These are phyloP conservation scores for Achaetomium macrosporum DNA, from an alignment of 2,329 filamentous ascomycete genomes.

Conservation along the genomic window DNA sequence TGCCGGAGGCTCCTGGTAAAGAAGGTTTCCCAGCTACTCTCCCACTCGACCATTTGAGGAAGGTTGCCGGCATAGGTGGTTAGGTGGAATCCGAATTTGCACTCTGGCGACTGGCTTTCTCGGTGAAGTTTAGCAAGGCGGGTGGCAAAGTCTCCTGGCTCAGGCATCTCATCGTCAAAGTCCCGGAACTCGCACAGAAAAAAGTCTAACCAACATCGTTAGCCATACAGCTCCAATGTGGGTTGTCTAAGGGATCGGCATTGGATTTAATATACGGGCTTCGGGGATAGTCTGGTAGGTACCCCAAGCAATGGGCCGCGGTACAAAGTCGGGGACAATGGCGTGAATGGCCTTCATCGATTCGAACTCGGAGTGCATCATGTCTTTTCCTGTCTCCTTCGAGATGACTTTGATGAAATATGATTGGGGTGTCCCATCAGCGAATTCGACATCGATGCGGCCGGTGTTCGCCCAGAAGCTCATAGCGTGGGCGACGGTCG, in stretches of 20 bases:
- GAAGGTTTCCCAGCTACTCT: conserved; percentile 35
- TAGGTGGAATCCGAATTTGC: conserved; percentile 34
- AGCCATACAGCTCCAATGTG: no score
- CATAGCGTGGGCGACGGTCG: conserved; percentile 29
- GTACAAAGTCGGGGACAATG: conserved; percentile 30
- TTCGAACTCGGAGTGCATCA: conserved; percentile 35
- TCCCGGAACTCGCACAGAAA: conserved; percentile 33
- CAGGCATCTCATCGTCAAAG: conserved; percentile 26
- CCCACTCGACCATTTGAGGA: conserved; percentile 30
- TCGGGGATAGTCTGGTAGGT: conserved; percentile 25
- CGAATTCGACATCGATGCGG: conserved; percentile 28
- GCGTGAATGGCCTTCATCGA: conserved; percentile 34
- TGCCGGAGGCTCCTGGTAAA: conserved; percentile 30
- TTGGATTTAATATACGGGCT: no score
- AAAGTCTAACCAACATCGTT: no score
- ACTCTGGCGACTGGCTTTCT: conserved; percentile 29
- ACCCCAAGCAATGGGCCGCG: conserved; percentile 34
- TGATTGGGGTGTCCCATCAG: conserved; percentile 24
- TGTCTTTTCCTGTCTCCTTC: conserved; percentile 4
- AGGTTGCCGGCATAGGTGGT: conserved; percentile 31
- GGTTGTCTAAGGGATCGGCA: no score
- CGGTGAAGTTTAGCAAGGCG: conserved; percentile 29
- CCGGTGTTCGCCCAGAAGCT: conserved; percentile 34
- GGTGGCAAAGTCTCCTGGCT: conserved; percentile 22
- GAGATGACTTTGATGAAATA: conserved; percentile 29